Base-by-base conservation (phyloP, 163 green algal genomes). In the Chlorella variabilis region DNA sequence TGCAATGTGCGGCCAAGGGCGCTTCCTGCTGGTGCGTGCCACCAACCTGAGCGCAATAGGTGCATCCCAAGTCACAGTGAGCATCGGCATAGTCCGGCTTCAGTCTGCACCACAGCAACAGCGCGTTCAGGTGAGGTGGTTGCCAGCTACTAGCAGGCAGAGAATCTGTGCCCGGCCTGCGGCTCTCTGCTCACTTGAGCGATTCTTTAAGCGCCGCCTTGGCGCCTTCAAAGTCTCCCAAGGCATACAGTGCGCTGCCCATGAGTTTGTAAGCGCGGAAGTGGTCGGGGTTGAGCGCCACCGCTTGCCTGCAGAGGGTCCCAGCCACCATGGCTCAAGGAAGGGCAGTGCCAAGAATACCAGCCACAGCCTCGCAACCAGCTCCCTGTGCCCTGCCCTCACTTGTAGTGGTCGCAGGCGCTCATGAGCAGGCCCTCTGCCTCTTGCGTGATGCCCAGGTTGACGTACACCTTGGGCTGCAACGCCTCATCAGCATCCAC, bases 371-470 rank as follows among this genome's bases (percentile, higher is more conserved):
- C 54, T n/a, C 54, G 23, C 54, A 63, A 29, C 15, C 23, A 63
- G 23, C 18, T n/a, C 18, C 18, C 23, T 29, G n/a, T n/a, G n/a
- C n/a, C 54, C 41, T 31, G n/a, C 27, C 21, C 65, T 38, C 36
- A 86, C 86, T 74, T 82, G 80, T 87, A 91, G 56, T 90, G 80
- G 39, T 91, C 75, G 65, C 85, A 86, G 15, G 89, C 89, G 15
- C 63, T 61, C 36, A 87, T 65, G n/a, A 93, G 83, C 61, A 83
- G 77, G 7, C 85, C 89, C 36, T 86, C 51, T 17, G 83, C 86
- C 76, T 93, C 89, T 31, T 90, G 56, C 15, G 87, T 85, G 78
- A 93, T 93, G 73, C 89, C 89, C 83, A 91, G 63, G 78, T 93
- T 93, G 68, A 91, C 78, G 54, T 86, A 87, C 58, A 81, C 75